A percentile compares a stretch with the other conserved stretches of the same genome.
These are phyloP conservation scores for Exophiala lecanii-corni DNA, from an alignment of 2,329 filamentous ascomycete genomes.

Conservation along the genomic window DNA sequence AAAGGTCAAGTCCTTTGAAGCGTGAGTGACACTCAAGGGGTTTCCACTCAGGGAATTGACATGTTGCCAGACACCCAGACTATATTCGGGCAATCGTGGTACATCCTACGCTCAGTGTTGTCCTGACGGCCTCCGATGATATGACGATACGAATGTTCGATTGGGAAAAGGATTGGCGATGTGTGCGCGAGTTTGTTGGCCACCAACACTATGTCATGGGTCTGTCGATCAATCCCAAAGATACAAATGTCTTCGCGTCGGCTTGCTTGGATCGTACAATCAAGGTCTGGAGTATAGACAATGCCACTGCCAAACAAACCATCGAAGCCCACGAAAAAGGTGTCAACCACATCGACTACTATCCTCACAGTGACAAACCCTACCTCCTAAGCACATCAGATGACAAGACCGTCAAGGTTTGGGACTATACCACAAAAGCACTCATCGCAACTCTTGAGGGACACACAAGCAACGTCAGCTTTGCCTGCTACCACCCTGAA, in stretches of 20 bases:
- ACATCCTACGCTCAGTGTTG: constrained; percentile 91
- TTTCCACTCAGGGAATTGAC: not conserved
- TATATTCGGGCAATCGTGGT: constrained; percentile 97
- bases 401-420: constrained; percentile 94
- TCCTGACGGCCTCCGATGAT: constrained; percentile 93
- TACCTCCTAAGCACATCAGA: constrained; percentile 96
- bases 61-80: constrained; percentile 64
- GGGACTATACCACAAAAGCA: constrained; percentile 98
- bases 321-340: constrained; percentile 97
- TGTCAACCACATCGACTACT: constrained; percentile 95
- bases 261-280: constrained; percentile 95
- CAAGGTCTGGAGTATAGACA: constrained; percentile 96
- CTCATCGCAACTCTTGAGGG: constrained; percentile 94
- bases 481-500: constrained; percentile 96
- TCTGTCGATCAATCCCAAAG: constrained; percentile 70
- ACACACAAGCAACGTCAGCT: constrained; percentile 96
- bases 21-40: too few relatives aligned
- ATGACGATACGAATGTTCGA: constrained; percentile 99
- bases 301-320: constrained; percentile 90
- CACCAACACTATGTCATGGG: constrained; percentile 98
- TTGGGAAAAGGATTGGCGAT: constrained; percentile 98
- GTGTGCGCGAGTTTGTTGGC: constrained; percentile 92
- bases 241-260: constrained; percentile 73
- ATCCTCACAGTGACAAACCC: constrained; percentile 63
- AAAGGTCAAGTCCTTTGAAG: constrained; percentile 51